Evolutionary conservation across 176 grass and related monocot genomes (phyloP), one percentile per base, ranked within the genome.

Genomic region (Lolium multiflorum): DNA sequence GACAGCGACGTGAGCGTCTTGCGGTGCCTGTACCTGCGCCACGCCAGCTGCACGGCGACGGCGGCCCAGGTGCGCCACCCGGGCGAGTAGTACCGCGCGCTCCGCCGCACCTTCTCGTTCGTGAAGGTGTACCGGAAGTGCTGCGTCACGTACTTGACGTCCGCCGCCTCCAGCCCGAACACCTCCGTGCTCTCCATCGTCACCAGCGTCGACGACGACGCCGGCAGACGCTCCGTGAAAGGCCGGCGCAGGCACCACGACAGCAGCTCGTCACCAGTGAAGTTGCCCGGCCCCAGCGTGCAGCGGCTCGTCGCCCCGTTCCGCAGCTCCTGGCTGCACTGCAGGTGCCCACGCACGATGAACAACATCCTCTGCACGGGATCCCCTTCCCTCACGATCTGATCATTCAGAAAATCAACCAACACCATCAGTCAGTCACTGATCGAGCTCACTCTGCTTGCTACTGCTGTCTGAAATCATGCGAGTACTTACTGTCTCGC

Each of bases 21-120:
- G 75, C 93, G 90, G 88, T 94, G 96, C 87, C 83, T 91, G 86
- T 91, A 92, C 24, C 93, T 48, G 1, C 96, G 69, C 93, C 96
- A 96, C 2, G 91, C 93, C 2, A 98, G 88, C 82, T 98, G 96
- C 16, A 98, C 70, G 25, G 96, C 96, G 25, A 98, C 96, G 41
- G 93, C 90, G 0, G 93, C 96, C 96, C 96, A 98, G 6, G 90
- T 98, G 11, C 93, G 85, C 96, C 96, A 98, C 24, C 96, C 93
- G 0, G 93, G 90, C 7, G 96, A 98, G 90, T 98, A 98, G 86
- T 98, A 98, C 17, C 92, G 71, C 49, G 88, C 96, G 78, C 93
- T 98, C 24, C 93, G 77, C 69, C 87, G 91, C 81, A 98, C 93
- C 70, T 50, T 86, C 56, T 98, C 93, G 83, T 91, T 98, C 51